Evolutionary conservation across 768 basidiomycete species (phyloP), one percentile per base, ranked within the genome.

Genomic region (Boletus tomentosulus): DNA sequence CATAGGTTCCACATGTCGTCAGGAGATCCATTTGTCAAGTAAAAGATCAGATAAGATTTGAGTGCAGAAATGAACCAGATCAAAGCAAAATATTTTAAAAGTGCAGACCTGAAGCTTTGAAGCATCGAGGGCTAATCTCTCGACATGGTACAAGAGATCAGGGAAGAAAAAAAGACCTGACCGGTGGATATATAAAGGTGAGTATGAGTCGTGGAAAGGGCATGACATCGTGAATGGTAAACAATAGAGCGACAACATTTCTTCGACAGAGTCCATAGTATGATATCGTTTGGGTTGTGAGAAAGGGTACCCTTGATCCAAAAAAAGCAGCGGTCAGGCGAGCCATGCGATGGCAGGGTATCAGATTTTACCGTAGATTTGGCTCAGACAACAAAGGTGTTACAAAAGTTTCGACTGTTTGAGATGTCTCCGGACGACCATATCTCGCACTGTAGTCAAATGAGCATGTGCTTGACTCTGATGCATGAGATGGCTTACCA

Each of bases 401-500:
- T 72, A 87, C 61, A 87, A 70, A 37, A 89, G 75, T 63, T 82
- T 86, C 8, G 84, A 86, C 60, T 86, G 85, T 57, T 84, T 86
- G 27, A 89, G 76, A 62, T 89, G 86, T 60, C 88, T 83, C 43
- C 88, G 82, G 35, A 89, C 82, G 46, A 90, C 87, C 86, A 89
- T 89, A 63, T 90, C 88, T 37, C 87, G 79, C 47, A 90, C 88
- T 88, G 60, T 45, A 27, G 50, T 42, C 51, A 28, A 16, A 37
- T 64, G 48, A 58, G 46, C 11, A 55, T 4, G 39, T 33, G 27
- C n/a, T 38, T 13, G 6, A 34, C 41, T 39, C 51, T 7, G 10
- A 55, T 46, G 37, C 48, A 42, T 35, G 24, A 48, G 46, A 27
- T 30, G 13, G 13, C 85, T 57, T 49, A 87, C 86, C 86, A 57